Percentiles rank a stretch among this genome's conserved stretches.
Conservation (phyloP, 1,284 basidiomycete genomes). For the Boletus mariae region DNA sequence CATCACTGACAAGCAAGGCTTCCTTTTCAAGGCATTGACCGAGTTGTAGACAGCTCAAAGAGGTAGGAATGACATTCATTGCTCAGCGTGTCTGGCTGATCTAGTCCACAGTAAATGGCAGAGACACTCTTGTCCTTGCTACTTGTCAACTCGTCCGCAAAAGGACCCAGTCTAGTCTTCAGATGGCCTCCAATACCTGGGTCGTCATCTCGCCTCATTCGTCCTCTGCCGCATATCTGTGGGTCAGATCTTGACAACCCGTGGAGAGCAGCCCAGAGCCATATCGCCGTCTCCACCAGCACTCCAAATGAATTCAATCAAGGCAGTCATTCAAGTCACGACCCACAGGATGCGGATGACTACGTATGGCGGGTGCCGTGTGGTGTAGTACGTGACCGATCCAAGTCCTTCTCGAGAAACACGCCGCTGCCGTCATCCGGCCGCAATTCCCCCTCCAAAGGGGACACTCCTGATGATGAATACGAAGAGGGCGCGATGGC, state of each 20-base stretch:
- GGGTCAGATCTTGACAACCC: conserved; percentile 62
- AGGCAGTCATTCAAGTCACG: conserved; percentile 19
- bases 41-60: neutral
- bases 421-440: conserved; percentile 41
- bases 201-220: conserved; percentile 55
- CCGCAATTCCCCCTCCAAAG: conserved; percentile 42
- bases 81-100: neutral
- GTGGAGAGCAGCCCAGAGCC: conserved; percentile 57
- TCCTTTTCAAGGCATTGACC: neutral
- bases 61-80: neutral
- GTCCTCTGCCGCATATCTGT: conserved; percentile 52
- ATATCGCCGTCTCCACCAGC: conserved; percentile 19
- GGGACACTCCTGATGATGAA: conserved; percentile 35
- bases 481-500: conserved; percentile 34
- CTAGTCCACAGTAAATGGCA: conserved; percentile 43
- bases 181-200: conserved; percentile 69
- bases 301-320: conserved; percentile 20
- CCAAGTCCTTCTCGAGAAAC: conserved; percentile 41
- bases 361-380: conserved; percentile 56
- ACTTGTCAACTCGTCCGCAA: conserved; percentile 72
- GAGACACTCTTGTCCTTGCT: conserved; percentile 71
- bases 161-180: conserved; percentile 68
- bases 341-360: conserved; percentile 37
- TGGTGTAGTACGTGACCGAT: conserved; percentile 37
- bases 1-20: neutral